Base-by-base conservation (phyloP, 2,329 filamentous ascomycete genomes). In the Colletotrichum tropicale region DNA sequence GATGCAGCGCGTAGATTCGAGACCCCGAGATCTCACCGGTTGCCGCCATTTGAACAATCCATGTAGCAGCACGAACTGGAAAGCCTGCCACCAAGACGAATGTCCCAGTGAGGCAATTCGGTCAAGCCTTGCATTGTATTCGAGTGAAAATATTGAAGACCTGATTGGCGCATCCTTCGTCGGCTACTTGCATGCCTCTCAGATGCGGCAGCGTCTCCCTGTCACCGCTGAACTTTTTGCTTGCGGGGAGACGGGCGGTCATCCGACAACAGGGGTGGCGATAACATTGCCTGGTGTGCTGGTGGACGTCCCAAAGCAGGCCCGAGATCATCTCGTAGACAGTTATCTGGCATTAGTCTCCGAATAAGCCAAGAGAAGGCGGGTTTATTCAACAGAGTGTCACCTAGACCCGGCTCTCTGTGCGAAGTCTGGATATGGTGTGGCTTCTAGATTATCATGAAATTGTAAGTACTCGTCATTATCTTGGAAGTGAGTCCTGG, bases 1-100 rank as follows among this genome's bases (percentile, higher is more conserved):
- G 48, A 76, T 76, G 65, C 65, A 32, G 70, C 65, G 74, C 34
- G 28, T 58, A 72, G 70, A 48, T 73, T 66, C 21, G 32, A 32
- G 24, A 58, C 43, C 56, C 38, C 62, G 38, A 68, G 26, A 65
- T 69, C 52, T 75, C 26, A 60, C 48, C 30, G 24, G 36, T 58
- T 56, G 58, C 64, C 56, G 38, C 56, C 34, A 56, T 65, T 30
- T 43, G 24, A 28, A 26, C 18, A 32, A 61, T 36, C 36, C 61
- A 66, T 71, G 72, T 69, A 18, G 58, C 58, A 73, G 38, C 28
- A 18, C 52, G n/a, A 26, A 16, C 62, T 16, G 38, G 34, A 36
- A 26, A 43, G 18, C 34, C 26, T 43, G 32, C 56, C 26, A 52
- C 43, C 15, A 60, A 32, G 70, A 28, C 24, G 10, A 24, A 58